Percentiles rank a stretch among this genome's conserved stretches.
Conservation (phyloP, 2,329 filamentous ascomycete genomes). For the Aspergillus neotritici region DNA sequence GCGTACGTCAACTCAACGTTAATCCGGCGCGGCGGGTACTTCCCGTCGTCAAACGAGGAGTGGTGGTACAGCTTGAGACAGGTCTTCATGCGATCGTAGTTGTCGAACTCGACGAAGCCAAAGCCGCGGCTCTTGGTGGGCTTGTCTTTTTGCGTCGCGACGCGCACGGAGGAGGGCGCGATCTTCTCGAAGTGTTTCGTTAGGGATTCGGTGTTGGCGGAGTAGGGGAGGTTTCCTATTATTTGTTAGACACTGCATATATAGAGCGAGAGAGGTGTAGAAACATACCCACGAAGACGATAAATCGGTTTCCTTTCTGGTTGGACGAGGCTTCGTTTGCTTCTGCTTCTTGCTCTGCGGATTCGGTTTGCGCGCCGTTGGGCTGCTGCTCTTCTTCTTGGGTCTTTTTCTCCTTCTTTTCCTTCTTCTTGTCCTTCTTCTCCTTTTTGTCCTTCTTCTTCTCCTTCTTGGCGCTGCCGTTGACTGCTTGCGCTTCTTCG, state of each 20-base stretch:
- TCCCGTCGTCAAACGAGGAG: slow-evolving; percentile 61
- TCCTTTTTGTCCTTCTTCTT: slow-evolving; percentile 15
- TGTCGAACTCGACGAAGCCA: slow-evolving; percentile 83
- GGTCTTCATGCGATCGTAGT: slow-evolving; percentile 85
- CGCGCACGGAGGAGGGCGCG: slow-evolving; percentile 63
- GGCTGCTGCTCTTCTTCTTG: slow-evolving; percentile 24
- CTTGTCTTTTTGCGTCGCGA: slow-evolving; percentile 62
- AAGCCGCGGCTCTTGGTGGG: slow-evolving; percentile 65
- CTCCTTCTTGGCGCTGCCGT: slow-evolving; percentile 4
- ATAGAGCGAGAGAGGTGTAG: too few species aligned
- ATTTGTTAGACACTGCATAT: neutral
- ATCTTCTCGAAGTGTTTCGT: slow-evolving; percentile 72
- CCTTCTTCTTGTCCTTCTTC: slow-evolving; percentile 22
- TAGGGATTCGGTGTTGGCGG: slow-evolving; percentile 65
- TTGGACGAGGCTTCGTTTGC: slow-evolving; percentile 15
- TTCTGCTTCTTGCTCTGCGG: slow-evolving; percentile 14
- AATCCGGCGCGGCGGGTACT: slow-evolving; percentile 62
- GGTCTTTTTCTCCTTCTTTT: slow-evolving; percentile 19
- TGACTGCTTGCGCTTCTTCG: slow-evolving; percentile 3
- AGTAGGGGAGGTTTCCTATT: slow-evolving; percentile 80
- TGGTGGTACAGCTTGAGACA: slow-evolving; percentile 90
- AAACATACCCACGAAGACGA: slow-evolving; percentile 65
- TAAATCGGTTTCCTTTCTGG: slow-evolving; percentile 55
- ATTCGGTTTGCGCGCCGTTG: slow-evolving; percentile 12
- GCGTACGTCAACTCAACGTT: slow-evolving; percentile 86